Evolutionary conservation across 1,284 basidiomycete species (phyloP).

Genomic region (Stereum hirsutum): DNA sequence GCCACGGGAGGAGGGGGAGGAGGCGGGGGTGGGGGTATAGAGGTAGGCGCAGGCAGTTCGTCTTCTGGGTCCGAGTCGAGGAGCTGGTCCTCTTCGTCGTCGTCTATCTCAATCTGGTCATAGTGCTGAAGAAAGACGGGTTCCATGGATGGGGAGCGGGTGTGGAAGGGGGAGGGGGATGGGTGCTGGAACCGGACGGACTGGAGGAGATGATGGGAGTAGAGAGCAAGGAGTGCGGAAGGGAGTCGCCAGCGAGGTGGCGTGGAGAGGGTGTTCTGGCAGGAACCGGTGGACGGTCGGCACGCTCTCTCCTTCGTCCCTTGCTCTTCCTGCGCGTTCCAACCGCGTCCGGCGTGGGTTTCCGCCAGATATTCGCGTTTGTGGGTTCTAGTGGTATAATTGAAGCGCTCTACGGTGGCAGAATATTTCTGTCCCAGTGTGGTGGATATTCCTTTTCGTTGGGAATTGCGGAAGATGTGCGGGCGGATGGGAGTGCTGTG

Average conservation of each 20-base stretch:
- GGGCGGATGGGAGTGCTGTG: too few relatives aligned
- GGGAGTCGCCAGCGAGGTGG: too few relatives aligned
- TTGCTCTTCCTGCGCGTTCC: too few relatives aligned
- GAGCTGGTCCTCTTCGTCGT: conserved; percentile 50
- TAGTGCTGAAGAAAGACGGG: conserved; percentile 12
- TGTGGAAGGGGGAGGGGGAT: not conserved
- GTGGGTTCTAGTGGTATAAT: too few relatives aligned
- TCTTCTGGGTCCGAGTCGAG: conserved; percentile 47
- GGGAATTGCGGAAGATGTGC: too few relatives aligned
- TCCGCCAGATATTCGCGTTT: too few relatives aligned
- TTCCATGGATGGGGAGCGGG: conserved; percentile 7
- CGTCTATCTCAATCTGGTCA: conserved; percentile 16
- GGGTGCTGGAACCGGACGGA: not conserved
- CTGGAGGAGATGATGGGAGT: not conserved
- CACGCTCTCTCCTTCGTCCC: too few relatives aligned
- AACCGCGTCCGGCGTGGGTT: too few relatives aligned
- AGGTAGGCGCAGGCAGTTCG: not conserved
- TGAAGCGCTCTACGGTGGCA: not conserved
- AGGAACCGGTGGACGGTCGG: too few relatives aligned
- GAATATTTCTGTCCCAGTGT: not conserved
- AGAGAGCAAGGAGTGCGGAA: not conserved
- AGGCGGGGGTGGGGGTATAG: not conserved
- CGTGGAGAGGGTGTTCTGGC: too few relatives aligned
- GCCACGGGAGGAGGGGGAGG: not conserved
- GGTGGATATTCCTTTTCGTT: too few relatives aligned